Evolutionary conservation across 345 rosid species (phyloP), one percentile per base, ranked within the genome.

Genomic region (Ailanthus altissimus): DNA sequence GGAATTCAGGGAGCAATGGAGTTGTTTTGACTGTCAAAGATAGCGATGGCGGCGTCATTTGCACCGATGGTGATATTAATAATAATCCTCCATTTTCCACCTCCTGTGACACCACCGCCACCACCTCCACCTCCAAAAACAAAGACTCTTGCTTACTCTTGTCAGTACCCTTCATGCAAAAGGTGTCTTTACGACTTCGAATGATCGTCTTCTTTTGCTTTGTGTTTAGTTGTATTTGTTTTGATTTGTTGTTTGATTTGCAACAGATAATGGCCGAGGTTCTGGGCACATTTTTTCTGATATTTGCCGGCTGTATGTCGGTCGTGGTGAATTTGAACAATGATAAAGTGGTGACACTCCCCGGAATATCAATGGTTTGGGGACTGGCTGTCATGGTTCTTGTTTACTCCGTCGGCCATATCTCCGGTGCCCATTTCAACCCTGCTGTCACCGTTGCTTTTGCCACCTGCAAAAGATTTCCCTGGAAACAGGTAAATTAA

Each of bases 341-440:
- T n/a, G 92, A 87, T 6, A 86, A 90, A 70, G 86, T 85, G 8
- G 92, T 95, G 78, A 84, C 98, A 1, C 90, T 28, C 16, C 93
- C 97, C 0, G 98, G 99, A 43, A 92, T 95, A 16, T 78, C 99
- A 21, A 80, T 84, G 6, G 93, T 91, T 16, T 95, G 98, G 97
- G 99, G 99, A 63, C 82, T 93, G n/a, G 89, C 93, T 2, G 98
- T 93, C 62, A 90, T 89, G 97, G 98, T 90, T 7, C 76, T 93
- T 36, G 89, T 89, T 74, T 95, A 93, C 86, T 83, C 99, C 28
- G 84, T 93, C 2, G 98, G 99, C 23, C 99, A 95, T 75, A 91
- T 95, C 88, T 93, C 99, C 21, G 99, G 99, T 49, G 99, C 97
- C 72, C 98, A 95, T 89, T 92, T 95, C 61, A 95, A 95, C 73